Percentiles rank a stretch among this genome's conserved stretches.
Conservation (phyloP, 352 stramenopile species). For the Pythium scleroteichum region DNA sequence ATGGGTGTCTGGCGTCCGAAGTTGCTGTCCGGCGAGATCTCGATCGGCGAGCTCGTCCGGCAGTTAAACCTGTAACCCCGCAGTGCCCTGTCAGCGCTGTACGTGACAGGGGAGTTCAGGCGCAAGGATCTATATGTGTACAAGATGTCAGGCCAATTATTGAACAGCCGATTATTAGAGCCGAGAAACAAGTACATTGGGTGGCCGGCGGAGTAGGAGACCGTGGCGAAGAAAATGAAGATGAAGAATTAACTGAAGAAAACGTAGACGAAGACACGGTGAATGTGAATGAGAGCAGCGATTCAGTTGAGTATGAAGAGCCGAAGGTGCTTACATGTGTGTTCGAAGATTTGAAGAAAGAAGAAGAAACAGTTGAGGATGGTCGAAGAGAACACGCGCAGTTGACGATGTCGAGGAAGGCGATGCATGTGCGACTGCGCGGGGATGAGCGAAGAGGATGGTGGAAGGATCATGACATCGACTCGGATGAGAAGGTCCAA, state of each 20-base stretch:
- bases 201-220: not conserved
- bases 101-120: constrained; percentile 18
- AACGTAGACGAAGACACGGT: not conserved
- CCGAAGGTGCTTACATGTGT: too few relatives aligned
- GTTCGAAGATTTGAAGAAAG: constrained; percentile 1
- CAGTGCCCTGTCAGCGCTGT: constrained; percentile 13
- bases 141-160: too few relatives aligned
- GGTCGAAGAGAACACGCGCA: not conserved
- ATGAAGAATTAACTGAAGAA: constrained; percentile 6
- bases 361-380: constrained; percentile 11
- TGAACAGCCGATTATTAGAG: too few relatives aligned
- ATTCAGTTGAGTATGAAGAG: not conserved
- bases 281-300: constrained; percentile 5
- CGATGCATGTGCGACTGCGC: not conserved
- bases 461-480: constrained; percentile 14
- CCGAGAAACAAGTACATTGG: too few relatives aligned
- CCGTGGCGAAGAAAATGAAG: not conserved
- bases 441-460: constrained; percentile 7
- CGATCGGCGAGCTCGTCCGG: not conserved
- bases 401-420: not conserved
- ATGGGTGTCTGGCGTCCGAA: not conserved
- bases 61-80: constrained; percentile 25
- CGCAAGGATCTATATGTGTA: constrained; percentile 1
- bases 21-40: constrained; percentile 1
- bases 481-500: constrained; percentile 9